These are phyloP conservation scores for Xerophyta viscosa DNA, from an alignment of 106 monocot genomes.

Conservation along the genomic window DNA sequence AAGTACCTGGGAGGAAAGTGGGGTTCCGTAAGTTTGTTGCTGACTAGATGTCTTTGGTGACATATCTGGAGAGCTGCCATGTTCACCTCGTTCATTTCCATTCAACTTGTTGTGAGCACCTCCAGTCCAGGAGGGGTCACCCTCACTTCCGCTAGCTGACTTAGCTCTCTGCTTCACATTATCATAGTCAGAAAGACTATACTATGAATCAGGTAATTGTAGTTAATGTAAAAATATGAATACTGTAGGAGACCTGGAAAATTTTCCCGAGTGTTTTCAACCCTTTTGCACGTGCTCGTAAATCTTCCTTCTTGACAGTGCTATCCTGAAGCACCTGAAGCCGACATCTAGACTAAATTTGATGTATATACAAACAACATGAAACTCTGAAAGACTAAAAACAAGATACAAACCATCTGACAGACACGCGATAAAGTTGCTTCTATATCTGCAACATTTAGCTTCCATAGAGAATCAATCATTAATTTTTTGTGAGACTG, in stretches of 20 bases:
- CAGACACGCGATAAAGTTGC: slow-evolving; percentile 85
- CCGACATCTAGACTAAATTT: not conserved
- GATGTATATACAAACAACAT: too few species aligned
- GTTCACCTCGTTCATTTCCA: slow-evolving; percentile 26
- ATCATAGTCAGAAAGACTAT: slow-evolving; percentile 8
- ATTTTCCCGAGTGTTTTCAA: slow-evolving; percentile 89
- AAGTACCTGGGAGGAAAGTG: slow-evolving; percentile 42
- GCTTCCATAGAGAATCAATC: slow-evolving; percentile 95
- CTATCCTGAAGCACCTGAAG: slow-evolving; percentile 81
- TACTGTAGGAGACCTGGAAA: slow-evolving; percentile 56
- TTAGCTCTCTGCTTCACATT: slow-evolving; percentile 40
- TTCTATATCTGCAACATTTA: slow-evolving; percentile 98
- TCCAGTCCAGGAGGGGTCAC: slow-evolving; percentile 21
- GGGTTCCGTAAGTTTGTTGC: slow-evolving; percentile 19
- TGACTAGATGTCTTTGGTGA: slow-evolving; percentile 41
- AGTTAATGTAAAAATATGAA: not conserved
- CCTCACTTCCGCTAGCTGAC: slow-evolving; percentile 22
- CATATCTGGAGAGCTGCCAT: slow-evolving; percentile 54
- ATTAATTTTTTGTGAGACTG: slow-evolving; percentile 74
- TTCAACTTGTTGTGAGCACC: slow-evolving; percentile 26
- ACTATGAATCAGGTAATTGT: not conserved
- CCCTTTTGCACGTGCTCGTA: slow-evolving; percentile 90
- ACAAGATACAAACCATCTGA: slow-evolving; percentile 76
- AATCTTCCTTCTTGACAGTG: slow-evolving; percentile 72
- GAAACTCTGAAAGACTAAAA: not conserved